Evolutionary conservation across 169 alveolate species (phyloP).

Genomic region (Plasmodium knowlesi): DNA sequence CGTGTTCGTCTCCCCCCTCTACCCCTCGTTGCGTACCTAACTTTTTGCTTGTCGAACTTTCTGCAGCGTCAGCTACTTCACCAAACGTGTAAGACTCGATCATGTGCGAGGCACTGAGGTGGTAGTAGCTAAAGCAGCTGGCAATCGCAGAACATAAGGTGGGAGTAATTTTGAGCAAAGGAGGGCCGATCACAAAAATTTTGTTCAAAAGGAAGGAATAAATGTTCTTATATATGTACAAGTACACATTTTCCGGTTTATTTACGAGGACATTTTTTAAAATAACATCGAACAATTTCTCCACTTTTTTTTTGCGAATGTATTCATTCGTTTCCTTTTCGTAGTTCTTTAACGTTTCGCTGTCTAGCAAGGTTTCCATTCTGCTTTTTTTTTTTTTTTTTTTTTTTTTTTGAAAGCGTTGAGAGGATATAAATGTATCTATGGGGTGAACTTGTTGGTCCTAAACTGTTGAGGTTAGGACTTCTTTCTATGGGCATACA

Average conservation of each 20-base stretch:
- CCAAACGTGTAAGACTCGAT: neutral
- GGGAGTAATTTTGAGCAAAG: constrained; percentile 55
- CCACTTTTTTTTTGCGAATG: constrained; percentile 52
- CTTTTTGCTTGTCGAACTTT: constrained; percentile 3
- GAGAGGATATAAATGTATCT: neutral
- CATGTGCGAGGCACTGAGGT: neutral
- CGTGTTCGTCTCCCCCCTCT: neutral
- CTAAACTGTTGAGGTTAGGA: neutral
- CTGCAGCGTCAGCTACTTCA: neutral
- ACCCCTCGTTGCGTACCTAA: constrained; percentile 9
- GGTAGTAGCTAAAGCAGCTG: constrained; percentile 35
- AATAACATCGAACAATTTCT: constrained; percentile 54
- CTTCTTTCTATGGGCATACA: neutral
- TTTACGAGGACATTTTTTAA: constrained; percentile 57
- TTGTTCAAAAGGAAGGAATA: constrained; percentile 63
- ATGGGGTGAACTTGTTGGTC: neutral
- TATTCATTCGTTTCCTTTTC: constrained; percentile 71
- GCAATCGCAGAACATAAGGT: constrained; percentile 42
- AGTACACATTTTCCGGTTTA: constrained; percentile 60
- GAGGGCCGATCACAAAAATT: constrained; percentile 68
- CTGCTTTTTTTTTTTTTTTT: neutral
- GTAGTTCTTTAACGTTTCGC: constrained; percentile 57
- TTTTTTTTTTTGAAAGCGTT: neutral
- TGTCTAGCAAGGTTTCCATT: constrained; percentile 58
- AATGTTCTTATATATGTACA: constrained; percentile 55